Evolutionary conservation across 108 stramenopile species (phyloP).

Genomic region (Chaetoceros tenuissimus): DNA sequence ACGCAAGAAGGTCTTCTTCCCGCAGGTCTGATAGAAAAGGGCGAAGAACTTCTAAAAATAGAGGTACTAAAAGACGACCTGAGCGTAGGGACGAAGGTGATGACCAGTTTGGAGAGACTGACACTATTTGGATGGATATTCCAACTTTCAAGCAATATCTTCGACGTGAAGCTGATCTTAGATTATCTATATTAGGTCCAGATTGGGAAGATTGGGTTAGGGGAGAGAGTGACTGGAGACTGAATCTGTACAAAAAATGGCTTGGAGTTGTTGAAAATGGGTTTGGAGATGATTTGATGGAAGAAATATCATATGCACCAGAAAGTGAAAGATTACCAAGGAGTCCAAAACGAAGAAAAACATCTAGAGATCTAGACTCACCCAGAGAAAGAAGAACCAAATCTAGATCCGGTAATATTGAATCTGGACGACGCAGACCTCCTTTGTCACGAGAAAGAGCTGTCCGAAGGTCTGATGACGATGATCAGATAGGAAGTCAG

Average conservation of each 20-base stretch:
- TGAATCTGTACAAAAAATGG: slow-evolving; percentile 74
- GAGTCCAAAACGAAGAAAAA: no score
- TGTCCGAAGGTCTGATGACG: no score
- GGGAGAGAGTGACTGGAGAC: slow-evolving; percentile 74
- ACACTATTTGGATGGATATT: slow-evolving; percentile 65
- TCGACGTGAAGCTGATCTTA: slow-evolving; percentile 51
- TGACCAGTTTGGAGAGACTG: slow-evolving; percentile 20
- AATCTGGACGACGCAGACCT: no score
- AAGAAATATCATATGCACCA: neutral
- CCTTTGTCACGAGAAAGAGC: no score
- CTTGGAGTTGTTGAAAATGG: slow-evolving; percentile 58
- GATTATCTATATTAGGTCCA: slow-evolving; percentile 53
- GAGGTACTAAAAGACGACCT: slow-evolving; percentile 7
- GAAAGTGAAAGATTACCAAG: neutral
- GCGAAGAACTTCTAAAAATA: slow-evolving; percentile 10
- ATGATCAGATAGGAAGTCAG: no score
- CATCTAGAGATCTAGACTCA: no score
- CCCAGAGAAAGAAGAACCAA: no score
- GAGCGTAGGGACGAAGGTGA: neutral
- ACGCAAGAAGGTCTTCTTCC: slow-evolving; percentile 9
- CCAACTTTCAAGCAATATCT: slow-evolving; percentile 65
- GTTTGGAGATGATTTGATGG: slow-evolving; percentile 28
- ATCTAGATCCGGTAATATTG: no score
- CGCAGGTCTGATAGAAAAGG: slow-evolving; percentile 26
- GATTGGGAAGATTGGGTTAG: slow-evolving; percentile 57